A percentile compares a stretch with the other conserved stretches of the same genome.
Evolutionary conservation across 768 basidiomycete genomes (phyloP).

Genomic region (Kwoniella pini): DNA sequence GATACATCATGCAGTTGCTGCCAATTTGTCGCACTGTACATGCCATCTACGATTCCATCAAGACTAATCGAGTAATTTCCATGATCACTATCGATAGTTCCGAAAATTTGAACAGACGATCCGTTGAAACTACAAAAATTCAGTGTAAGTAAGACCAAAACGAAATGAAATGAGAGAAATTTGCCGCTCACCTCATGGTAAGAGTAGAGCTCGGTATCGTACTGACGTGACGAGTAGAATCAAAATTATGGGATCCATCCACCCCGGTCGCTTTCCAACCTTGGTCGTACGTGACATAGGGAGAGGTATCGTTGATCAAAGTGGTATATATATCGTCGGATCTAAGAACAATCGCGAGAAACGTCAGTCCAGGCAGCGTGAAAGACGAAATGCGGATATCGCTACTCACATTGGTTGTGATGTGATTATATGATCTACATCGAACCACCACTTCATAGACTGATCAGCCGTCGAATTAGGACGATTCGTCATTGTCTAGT

Average conservation of each 20-base stretch:
- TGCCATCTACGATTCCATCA: neutral
- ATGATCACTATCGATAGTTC: slow-evolving; percentile 19
- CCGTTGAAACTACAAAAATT: slow-evolving; percentile 11
- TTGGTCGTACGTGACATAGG: slow-evolving; percentile 16
- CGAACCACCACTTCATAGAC: slow-evolving; percentile 24
- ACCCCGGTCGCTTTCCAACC: neutral
- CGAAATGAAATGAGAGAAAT: too few relatives aligned
- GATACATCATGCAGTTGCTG: neutral
- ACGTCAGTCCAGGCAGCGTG: neutral
- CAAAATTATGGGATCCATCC: slow-evolving; percentile 5
- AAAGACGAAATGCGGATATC: too few relatives aligned
- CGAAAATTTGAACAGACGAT: slow-evolving; percentile 20
- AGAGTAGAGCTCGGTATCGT: neutral
- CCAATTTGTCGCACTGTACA: slow-evolving; percentile 5
- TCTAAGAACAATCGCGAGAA: too few relatives aligned
- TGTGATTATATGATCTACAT: slow-evolving; percentile 36
- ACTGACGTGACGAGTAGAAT: slow-evolving; percentile 21
- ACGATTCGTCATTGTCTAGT: slow-evolving; percentile 7
- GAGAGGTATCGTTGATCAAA: slow-evolving; percentile 30
- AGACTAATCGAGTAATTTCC: slow-evolving; percentile 24
- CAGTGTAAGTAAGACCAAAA: too few relatives aligned
- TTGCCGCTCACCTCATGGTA: slow-evolving; percentile 1
- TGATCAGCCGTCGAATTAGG: slow-evolving; percentile 12
- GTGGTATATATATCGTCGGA: slow-evolving; percentile 13
- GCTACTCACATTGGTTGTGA: slow-evolving; percentile 22